Evolutionary conservation across 2,329 filamentous ascomycete genomes (phyloP), one percentile per base, ranked within the genome.

Genomic region (Ceratocystis alfenasii): DNA sequence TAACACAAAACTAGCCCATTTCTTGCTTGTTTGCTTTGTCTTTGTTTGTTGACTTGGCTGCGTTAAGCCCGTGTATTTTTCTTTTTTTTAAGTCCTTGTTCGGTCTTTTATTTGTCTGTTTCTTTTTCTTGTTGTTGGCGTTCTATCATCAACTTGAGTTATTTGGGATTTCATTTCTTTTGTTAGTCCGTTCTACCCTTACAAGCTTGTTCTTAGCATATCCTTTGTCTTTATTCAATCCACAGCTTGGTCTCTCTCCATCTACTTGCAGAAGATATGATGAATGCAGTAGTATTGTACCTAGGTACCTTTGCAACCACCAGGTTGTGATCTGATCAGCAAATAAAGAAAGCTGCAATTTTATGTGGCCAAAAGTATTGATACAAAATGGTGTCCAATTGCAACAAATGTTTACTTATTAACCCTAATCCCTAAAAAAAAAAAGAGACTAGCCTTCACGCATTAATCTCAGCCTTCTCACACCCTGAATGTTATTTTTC

Each of bases 1-100:
- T 62, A 67, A 67, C 62, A 36, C 55, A 65, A 65, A 65, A 61
- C 55, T 62, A 33, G 28, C 20, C 53, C 28, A 44, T 62, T 64
- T 53, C 48, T 64, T 67, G 5, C 62, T 66, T 66, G 55, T 30
- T 63, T 65, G 33, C 20, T 45, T 30, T 61, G 22, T 33, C 53
- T 46, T 41, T 59, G 53, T 61, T 64, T 55, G 25, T 25, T 22
- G 61, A n/a, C 53, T 17, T 59, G 12, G 33, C 15, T 25, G 7
- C 28, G 12, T 44, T 17, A 30, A 2, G 28, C 48, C 36, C 41
- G 36, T 63, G 30, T 63, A 48, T 44, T 36, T 36, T 36, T 28
- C 28, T 5, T 33, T 2, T 30, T 33, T 33, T 41, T 7, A 41
- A 41, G 10, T 41, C 10, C 36, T 41, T 28, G 7, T 53, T 28